These are phyloP conservation scores for Penicillium longicatenatum DNA, from an alignment of 495 filamentous ascomycete genomes.

Conservation along the genomic window DNA sequence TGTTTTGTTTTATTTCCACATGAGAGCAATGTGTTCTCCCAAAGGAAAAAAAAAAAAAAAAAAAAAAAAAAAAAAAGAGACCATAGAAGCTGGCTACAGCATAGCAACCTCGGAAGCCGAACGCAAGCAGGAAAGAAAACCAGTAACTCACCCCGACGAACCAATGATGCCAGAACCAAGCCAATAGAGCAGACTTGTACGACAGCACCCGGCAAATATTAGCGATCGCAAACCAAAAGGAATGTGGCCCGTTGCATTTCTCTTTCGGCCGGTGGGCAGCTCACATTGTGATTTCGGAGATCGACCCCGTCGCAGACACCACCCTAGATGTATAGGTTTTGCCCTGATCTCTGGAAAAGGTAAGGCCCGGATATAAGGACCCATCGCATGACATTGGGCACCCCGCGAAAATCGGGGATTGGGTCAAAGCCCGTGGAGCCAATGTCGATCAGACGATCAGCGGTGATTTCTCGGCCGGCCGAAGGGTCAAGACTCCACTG, in stretches of 20 bases:
- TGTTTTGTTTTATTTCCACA: too few species aligned
- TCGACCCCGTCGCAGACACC: too few species aligned
- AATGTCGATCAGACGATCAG: conserved; percentile 14
- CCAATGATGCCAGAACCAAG: too few species aligned
- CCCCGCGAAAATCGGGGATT: neutral
- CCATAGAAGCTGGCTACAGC: conserved; percentile 29
- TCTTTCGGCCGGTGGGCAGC: neutral
- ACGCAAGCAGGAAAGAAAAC: neutral
- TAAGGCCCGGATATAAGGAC: neutral
- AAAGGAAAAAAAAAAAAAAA: too few species aligned
- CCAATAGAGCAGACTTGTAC: neutral
- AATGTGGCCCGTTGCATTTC: neutral
- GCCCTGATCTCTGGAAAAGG: neutral
- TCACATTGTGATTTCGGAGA: neutral
- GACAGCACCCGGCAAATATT: neutral
- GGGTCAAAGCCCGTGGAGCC: neutral
- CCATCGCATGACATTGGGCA: neutral
- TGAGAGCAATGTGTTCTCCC: too few species aligned
- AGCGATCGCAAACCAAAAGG: neutral
- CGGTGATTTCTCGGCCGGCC: conserved; percentile 29
- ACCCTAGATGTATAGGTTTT: too few species aligned
- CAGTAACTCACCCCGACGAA: too few species aligned
- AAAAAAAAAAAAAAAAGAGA: too few species aligned
- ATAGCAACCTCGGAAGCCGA: conserved; percentile 23
- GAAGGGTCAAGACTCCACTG: conserved; percentile 4